These are phyloP conservation scores for Chlorella sorokiniana DNA, from an alignment of 139 green algal species.

Conservation along the genomic window DNA sequence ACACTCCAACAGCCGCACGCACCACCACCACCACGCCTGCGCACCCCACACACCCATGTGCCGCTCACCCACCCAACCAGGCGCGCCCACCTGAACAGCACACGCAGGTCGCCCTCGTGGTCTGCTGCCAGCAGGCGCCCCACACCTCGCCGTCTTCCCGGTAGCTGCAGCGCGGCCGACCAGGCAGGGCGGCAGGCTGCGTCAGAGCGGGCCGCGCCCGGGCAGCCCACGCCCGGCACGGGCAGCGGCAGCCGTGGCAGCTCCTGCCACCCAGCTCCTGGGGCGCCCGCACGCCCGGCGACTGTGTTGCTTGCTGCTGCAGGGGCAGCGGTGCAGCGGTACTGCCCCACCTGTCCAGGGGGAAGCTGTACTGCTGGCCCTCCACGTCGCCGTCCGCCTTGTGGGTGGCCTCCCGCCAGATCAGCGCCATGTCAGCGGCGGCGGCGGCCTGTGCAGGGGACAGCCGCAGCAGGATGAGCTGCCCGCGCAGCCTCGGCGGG, in stretches of 20 bases:
- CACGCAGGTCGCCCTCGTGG: background rate
- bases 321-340: background rate
- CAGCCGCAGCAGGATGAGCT: background rate
- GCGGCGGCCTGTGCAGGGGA: background rate
- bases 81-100: conserved; percentile 3
- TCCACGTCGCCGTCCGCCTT: background rate
- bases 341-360: background rate
- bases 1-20: too few species aligned
- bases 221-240: too few species aligned
- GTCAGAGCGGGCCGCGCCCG: background rate
- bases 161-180: background rate
- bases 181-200: background rate
- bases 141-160: background rate
- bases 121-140: background rate
- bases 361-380: conserved; percentile 6
- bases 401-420: background rate
- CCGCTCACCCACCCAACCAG: too few species aligned
- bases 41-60: too few species aligned
- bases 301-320: background rate
- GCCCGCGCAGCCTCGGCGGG: background rate
- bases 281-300: too few species aligned
- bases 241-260: too few species aligned
- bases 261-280: too few species aligned
- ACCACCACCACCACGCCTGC: too few species aligned
- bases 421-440: background rate